Base-by-base conservation (phyloP, 2,329 filamentous ascomycete genomes). In the Cryphonectria carpinicola region DNA sequence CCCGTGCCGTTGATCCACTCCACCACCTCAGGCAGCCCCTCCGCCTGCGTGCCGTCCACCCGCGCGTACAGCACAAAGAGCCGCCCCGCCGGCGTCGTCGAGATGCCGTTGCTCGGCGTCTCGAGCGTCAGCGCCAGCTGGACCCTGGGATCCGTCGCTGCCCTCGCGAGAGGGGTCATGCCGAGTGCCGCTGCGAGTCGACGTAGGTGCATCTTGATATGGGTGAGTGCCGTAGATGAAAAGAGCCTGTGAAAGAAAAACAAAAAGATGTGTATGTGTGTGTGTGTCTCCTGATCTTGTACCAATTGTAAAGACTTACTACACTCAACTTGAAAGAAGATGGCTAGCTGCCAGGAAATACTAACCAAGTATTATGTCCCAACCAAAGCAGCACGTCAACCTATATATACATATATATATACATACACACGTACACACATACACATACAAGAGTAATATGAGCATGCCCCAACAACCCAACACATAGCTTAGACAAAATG, bases 41-140 rank as follows among this genome's bases (percentile, higher is more conserved):
- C 60, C 0, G 70, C 70, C 54, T 70, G 68, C 1, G 70, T 72
- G 37, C 70, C 68, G 68, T 72, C 70, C 19, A 72, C 68, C 13
- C 70, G 70, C 49, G 70, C 70, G 61, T 72, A 72, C 65, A 72
- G 65, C 1, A 72, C 60, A 7, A 72, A 72, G 7, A 72, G 68
- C 8, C 70, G 70, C 43, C 70, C 70, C 35, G 66, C 60, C 4
- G 61, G 32, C 17, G 70, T 72, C 5, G 60, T 67, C 32, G 68
- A 64, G 49, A 72, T 65, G 61, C 68, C 70, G 43, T 72, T 72
- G 61, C 67, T 62, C 1, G 70, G 70, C 13, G 70, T 72, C 39
- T 72, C 68, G 19, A 70, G 64, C 35, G 68, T 62, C 37, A 70
- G 54, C 2, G 67, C 70, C 39, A 67, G 65, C 25, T 72, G 41